Conservation (phyloP, 106 monocot species). For the Apostasia ramifera region DNA sequence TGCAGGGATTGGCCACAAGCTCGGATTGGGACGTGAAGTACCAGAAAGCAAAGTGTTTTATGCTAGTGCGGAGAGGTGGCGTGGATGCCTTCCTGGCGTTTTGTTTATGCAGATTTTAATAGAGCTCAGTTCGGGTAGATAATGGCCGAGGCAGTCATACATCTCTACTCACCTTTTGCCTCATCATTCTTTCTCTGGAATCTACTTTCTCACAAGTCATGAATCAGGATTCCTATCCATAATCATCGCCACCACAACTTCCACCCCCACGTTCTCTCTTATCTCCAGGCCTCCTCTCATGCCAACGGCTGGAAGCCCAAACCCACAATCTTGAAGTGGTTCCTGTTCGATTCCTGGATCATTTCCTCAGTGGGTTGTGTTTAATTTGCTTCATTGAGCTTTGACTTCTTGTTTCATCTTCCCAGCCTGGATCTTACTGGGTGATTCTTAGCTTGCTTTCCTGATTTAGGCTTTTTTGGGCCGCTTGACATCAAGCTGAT, state of each 20-base stretch:
- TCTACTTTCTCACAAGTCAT: slow-evolving; percentile 28
- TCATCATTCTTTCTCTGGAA: slow-evolving; percentile 28
- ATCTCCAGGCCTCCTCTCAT: background rate
- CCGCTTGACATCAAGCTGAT: background rate
- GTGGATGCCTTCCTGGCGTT: slow-evolving; percentile 18
- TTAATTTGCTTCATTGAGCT: slow-evolving; percentile 1
- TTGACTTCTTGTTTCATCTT: background rate
- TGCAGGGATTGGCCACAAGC: slow-evolving; percentile 14
- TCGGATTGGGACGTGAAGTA: slow-evolving; percentile 13
- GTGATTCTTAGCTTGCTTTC: background rate
- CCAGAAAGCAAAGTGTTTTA: slow-evolving; percentile 1
- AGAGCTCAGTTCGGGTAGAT: slow-evolving; percentile 8
- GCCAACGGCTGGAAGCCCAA: background rate
- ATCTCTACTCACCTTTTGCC: slow-evolving; percentile 9
- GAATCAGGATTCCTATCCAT: slow-evolving; percentile 17
- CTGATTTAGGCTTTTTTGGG: background rate
- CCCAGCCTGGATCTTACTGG: slow-evolving; percentile 5
- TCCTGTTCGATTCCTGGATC: slow-evolving; percentile 1
- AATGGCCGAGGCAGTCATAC: slow-evolving; percentile 13
- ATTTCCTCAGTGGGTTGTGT: slow-evolving; percentile 1
- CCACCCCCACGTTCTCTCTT: slow-evolving; percentile 1
- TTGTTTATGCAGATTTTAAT: slow-evolving; percentile 7
- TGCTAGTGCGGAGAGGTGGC: slow-evolving; percentile 8
- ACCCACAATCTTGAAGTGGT: background rate
- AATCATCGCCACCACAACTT: slow-evolving; percentile 10